Conservation (phyloP, 345 rosid genomes). For the Ailanthus altissimus region DNA sequence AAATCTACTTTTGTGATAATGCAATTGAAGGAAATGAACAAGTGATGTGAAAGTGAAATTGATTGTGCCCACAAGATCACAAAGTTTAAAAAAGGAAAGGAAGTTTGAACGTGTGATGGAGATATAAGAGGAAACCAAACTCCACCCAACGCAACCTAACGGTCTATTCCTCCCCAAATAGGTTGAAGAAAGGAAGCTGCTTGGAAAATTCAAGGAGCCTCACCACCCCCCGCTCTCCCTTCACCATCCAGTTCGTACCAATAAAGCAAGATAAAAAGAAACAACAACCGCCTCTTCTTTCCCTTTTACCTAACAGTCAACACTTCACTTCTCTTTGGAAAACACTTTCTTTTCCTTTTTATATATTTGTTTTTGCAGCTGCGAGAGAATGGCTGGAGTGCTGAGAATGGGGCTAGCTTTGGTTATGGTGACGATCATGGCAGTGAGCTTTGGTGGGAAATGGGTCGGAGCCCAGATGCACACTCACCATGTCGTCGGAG, state of each 20-base stretch:
- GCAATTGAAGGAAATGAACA: neutral
- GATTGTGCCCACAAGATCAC: neutral
- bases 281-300: neutral
- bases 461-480: constrained; percentile 45
- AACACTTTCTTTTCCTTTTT: too few species aligned
- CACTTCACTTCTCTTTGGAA: neutral
- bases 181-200: constrained; percentile 9
- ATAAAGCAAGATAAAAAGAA: neutral
- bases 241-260: neutral
- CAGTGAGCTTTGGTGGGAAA: constrained; percentile 20
- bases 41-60: neutral
- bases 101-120: too few species aligned
- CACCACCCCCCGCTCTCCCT: too few species aligned
- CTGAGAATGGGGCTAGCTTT: constrained; percentile 14
- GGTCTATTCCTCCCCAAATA: neutral
- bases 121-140: too few species aligned
- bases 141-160: neutral
- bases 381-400: constrained; percentile 2
- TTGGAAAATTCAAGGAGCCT: neutral
- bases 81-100: too few species aligned
- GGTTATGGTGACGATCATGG: constrained; percentile 1
- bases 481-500: constrained; percentile 57
- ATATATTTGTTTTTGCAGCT: too few species aligned
- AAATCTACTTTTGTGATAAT: too few species aligned
- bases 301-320: neutral